Conservation (phyloP, 139 green algal species). For the Penium margaritaceum region DNA sequence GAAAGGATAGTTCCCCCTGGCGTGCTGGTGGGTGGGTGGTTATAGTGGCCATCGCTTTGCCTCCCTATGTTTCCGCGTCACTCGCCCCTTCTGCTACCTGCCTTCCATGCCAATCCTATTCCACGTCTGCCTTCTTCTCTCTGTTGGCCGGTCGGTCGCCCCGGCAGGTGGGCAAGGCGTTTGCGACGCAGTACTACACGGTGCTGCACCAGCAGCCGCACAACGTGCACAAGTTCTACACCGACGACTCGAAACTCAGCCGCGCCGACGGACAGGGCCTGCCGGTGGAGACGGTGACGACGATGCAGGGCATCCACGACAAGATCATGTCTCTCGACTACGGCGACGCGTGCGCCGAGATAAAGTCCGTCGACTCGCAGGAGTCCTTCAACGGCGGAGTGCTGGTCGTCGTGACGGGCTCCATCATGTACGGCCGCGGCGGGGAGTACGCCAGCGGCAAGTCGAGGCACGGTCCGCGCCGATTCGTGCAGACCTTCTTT, state of each 20-base stretch:
- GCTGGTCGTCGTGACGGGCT: conserved; percentile 68
- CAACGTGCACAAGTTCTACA: conserved; percentile 76
- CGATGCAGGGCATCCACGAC: conserved; percentile 14
- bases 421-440: neutral
- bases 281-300: conserved; percentile 6
- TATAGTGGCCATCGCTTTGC: too few relatives aligned
- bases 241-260: conserved; percentile 62
- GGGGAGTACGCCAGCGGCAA: too few relatives aligned
- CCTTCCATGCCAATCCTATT: too few relatives aligned
- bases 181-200: conserved; percentile 76
- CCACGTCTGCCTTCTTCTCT: too few relatives aligned
- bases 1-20: too few relatives aligned
- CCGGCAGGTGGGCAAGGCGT: conserved; percentile 74
- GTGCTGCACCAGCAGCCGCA: conserved; percentile 63
- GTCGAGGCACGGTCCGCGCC: too few relatives aligned
- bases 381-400: conserved; percentile 65
- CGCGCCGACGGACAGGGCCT: conserved; percentile 45
- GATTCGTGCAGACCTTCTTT: conserved; percentile 85
- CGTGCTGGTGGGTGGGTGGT: too few relatives aligned
- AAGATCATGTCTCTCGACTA: conserved; percentile 44
- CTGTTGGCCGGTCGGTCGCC: too few relatives aligned
- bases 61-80: too few relatives aligned
- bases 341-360: conserved; percentile 54
- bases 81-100: too few relatives aligned
- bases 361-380: conserved; percentile 71